Percentiles rank a stretch among this genome's conserved stretches.
Evolutionary conservation across 768 basidiomycete genomes (phyloP).

Genomic region (Phylloporus arenicola): DNA sequence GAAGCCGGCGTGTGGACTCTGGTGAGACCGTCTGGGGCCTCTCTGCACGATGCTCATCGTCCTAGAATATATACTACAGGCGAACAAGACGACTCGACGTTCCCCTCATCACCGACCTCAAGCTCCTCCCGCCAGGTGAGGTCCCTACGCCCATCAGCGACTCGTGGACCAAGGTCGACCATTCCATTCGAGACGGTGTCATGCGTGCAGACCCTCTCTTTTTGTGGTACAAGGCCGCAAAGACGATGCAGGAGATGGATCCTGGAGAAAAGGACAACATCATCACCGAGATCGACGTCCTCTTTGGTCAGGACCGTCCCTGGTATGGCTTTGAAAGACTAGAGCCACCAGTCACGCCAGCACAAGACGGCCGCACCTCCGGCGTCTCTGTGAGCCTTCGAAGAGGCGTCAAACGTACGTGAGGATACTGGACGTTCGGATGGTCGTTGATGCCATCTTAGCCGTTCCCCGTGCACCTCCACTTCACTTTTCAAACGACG

Average conservation of each 20-base stretch:
- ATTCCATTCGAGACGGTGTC: constrained; percentile 63
- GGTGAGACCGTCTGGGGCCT: constrained; percentile 35
- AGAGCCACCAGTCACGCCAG: constrained; percentile 50
- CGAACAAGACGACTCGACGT: constrained; percentile 80
- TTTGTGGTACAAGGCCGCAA: constrained; percentile 76
- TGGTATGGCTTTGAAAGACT: constrained; percentile 86
- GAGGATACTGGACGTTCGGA: not conserved
- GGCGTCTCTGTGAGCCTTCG: constrained; percentile 65
- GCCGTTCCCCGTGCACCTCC: constrained; percentile 69
- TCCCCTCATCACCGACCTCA: constrained; percentile 69
- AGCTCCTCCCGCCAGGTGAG: constrained; percentile 54
- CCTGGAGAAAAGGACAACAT: constrained; percentile 51
- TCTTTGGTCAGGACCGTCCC: constrained; percentile 77
- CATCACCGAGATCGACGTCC: constrained; percentile 88
- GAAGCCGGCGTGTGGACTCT: constrained; percentile 56
- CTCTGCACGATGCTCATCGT: not conserved
- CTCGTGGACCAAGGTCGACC: constrained; percentile 59
- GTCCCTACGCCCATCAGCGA: constrained; percentile 41
- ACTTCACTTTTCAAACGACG: constrained; percentile 75
- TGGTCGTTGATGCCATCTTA: constrained; percentile 23
- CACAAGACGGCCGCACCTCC: constrained; percentile 36
- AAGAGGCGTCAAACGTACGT: constrained; percentile 68
- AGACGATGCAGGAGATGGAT: constrained; percentile 58
- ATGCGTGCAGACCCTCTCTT: constrained; percentile 50
- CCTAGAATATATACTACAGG: constrained; percentile 71